A percentile compares a stretch with the other conserved stretches of the same genome.
These are phyloP conservation scores for Gossypium davidsonii DNA, from an alignment of 441 rosid species.

Conservation along the genomic window DNA sequence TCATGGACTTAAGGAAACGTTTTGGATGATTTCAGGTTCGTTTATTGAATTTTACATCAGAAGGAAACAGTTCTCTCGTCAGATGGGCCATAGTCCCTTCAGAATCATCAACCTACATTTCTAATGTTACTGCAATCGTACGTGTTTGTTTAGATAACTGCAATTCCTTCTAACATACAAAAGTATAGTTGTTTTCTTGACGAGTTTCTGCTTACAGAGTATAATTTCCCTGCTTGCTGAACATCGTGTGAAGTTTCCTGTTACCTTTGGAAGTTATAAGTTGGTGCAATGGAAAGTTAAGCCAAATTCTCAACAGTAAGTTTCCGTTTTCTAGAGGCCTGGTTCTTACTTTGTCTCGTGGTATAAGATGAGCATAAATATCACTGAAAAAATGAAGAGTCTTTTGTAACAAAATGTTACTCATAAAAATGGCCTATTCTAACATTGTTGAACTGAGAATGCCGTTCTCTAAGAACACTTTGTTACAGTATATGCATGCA, in stretches of 20 bases:
- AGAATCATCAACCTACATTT: conserved; percentile 39
- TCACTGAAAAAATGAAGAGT: neutral
- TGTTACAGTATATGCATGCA: neutral
- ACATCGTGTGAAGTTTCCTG: conserved; percentile 58
- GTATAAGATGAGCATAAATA: neutral
- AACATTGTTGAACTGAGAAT: neutral
- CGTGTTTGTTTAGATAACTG: conserved; percentile 12
- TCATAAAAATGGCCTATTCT: neutral
- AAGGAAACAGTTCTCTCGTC: conserved; percentile 52
- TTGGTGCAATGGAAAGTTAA: conserved; percentile 55
- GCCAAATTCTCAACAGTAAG: conserved; percentile 41
- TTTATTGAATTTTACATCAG: conserved; percentile 42
- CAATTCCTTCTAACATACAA: neutral
- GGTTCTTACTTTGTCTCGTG: neutral
- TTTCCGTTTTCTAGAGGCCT: neutral
- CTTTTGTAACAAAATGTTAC: neutral
- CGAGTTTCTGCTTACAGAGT: conserved; percentile 33
- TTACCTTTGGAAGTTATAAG: conserved; percentile 52
- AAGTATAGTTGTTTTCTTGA: conserved; percentile 12
- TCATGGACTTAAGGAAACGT: neutral
- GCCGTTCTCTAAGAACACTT: neutral
- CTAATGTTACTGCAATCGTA: conserved; percentile 62
- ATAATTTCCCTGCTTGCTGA: conserved; percentile 57
- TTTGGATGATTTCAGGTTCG: conserved; percentile 45
- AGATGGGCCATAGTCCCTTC: conserved; percentile 51